Evolutionary conservation across 2,329 filamentous ascomycete genomes (phyloP), one percentile per base, ranked within the genome.

Genomic region (Neopestalotiopsis clavispora): DNA sequence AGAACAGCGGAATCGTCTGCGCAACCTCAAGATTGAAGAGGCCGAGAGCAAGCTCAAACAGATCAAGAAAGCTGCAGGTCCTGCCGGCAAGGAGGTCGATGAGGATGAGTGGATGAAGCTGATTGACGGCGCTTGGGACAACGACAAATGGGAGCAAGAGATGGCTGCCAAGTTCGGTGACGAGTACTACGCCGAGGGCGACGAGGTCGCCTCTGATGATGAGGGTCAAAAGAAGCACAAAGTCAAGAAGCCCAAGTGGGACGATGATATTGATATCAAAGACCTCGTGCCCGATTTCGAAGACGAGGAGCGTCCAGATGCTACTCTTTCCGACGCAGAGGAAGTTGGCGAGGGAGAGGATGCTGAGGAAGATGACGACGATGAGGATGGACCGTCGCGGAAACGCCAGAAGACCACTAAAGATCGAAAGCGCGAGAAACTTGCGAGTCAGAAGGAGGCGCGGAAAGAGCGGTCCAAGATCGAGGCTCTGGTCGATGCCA

Each of bases 211-310:
- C 23, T 87, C 84, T 3, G 87, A 88, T 17, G 83, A 75, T 34
- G 72, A 85, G n/a, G 88, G 86, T 6, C 82, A 79, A n/a, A 90
- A 89, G 78, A 90, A 88, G 73, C 91, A 87, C 76, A 86, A 86
- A 72, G 82, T 87, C 10, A 94, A 93, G 85, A 97, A 97, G 82
- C 94, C 94, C 10, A 93, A 90, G 71, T 99, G 95, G 92, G 94
- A 98, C 75, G 94, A 98, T 76, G 96, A 99, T 78, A 98, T 99
- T 75, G 95, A 98, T 78, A 98, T 99, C 83, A 94, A 92, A 70
- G 95, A 97, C 79, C 86, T 98, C 65, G 84, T 97, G 34, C 94
- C 94, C 1, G 94, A 97, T 70, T 97, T 97, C 77, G 89, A 93
- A 23, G 92, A 94, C 32, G 88, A 89, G 6, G 82, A 86, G 17